Percentiles rank a stretch among this genome's conserved stretches.
These are phyloP conservation scores for Lodderomyces beijingensis DNA, from an alignment of 1,139 yeast species.

Conservation along the genomic window DNA sequence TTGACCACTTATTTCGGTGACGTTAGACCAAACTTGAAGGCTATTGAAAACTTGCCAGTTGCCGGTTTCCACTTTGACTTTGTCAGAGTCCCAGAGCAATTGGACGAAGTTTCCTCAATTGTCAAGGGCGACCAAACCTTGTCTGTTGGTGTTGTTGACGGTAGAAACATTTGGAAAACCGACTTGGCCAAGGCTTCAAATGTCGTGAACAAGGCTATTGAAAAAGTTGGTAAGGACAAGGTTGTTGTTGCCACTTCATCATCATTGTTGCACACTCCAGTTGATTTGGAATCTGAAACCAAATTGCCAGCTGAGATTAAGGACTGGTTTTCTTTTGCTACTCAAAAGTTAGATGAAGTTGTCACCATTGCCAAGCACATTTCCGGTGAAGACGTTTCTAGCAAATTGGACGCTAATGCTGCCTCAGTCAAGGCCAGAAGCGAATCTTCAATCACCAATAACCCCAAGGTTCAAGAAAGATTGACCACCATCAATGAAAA, in stretches of 20 bases:
- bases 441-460: conserved; percentile 84
- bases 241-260: conserved; percentile 94
- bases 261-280: conserved; percentile 97
- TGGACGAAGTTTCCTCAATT: conserved; percentile 71
- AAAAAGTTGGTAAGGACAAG: conserved; percentile 82
- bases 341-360: conserved; percentile 91
- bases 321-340: conserved; percentile 98
- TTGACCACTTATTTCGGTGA: conserved; percentile 97
- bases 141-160: conserved; percentile 96
- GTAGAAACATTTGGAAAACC: conserved; percentile 99
- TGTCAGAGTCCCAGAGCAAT: conserved; percentile 94
- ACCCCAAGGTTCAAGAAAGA: conserved; percentile 86
- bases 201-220: conserved; percentile 76
- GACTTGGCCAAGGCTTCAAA: conserved; percentile 83
- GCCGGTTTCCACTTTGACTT: conserved; percentile 96
- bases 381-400: conserved; percentile 68
- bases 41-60: conserved; percentile 87
- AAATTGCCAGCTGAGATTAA: conserved; percentile 86
- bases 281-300: conserved; percentile 86
- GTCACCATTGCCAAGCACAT: conserved; percentile 86
- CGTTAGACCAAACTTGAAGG: conserved; percentile 90
- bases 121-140: conserved; percentile 63
- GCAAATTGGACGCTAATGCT: conserved; percentile 78
- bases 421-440: conserved; percentile 82
- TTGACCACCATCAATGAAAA: conserved; percentile 75